Base-by-base conservation (phyloP, 1,139 yeast genomes). In the Insectozyma bohioensis region DNA sequence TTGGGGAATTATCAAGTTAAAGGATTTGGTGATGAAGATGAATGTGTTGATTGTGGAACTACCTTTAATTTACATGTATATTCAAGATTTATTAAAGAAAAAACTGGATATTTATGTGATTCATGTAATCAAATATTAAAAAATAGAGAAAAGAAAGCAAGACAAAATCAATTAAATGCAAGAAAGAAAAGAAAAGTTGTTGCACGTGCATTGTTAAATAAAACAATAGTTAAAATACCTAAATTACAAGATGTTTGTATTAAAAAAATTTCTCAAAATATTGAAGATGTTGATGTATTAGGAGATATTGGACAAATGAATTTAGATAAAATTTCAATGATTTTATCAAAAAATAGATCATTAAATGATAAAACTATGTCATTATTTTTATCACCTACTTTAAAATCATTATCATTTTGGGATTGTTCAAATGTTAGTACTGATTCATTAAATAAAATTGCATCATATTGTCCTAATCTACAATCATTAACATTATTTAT, bases 371-470 rank as follows among this genome's bases (percentile, higher is more conserved):
- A 72, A 13, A 88, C 97, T 0, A 56, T 90, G 51, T 63, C 78
- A 30, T 63, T 92, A 30, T 92, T 92, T 52, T 61, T 92, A 34
- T 78, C 78, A 31, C 75, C 87, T 0, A 66, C 71, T 12, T 56
- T 79, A 34, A 72, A 61, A 36, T 52, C 60, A 4, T 58, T 92
- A 25, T 84, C 84, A 45, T 78, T 92, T 42, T 87, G 95, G 92
- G 98, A 92, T 59, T 92, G 98, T 55, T 87, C 96, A 1, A 80
- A 80, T 36, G 72, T 92, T 19, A 76, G 77, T 20, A 70, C 74
- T 25, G 83, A 76, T 42, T 75, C 94, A 0, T 71, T 83, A 38
- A 73, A 75, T 45, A 72, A 79, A 45, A 78, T 92, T 26, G 90
- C 90, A 0, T 70, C 95, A 0, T 84, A 63, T 52, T 85, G 97